Conservation (phyloP, 2,329 filamentous ascomycete species). For the Ophiostoma ips region DNA sequence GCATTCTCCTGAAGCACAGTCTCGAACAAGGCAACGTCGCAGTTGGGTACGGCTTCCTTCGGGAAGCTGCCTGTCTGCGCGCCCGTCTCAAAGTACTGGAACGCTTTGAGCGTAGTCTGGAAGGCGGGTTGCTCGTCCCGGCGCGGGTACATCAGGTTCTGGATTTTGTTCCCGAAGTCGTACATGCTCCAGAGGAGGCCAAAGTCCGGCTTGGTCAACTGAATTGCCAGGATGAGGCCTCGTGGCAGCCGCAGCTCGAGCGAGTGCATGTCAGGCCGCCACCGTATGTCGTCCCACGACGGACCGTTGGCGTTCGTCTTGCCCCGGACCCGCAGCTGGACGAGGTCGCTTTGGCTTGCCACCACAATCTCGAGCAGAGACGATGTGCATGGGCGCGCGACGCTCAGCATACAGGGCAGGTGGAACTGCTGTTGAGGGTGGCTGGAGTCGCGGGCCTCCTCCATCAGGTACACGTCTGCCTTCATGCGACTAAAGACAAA, state of each 20-base stretch:
- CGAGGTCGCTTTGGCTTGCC: constrained; percentile 63
- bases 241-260: constrained; percentile 60
- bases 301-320: constrained; percentile 49
- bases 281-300: constrained; percentile 70
- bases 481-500: constrained; percentile 73
- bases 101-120: constrained; percentile 53
- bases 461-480: constrained; percentile 61
- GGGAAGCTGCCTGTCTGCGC: constrained; percentile 61
- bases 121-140: constrained; percentile 58
- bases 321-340: constrained; percentile 60
- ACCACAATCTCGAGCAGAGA: constrained; percentile 59
- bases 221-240: constrained; percentile 58
- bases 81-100: constrained; percentile 68
- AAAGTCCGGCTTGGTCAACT: constrained; percentile 65
- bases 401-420: constrained; percentile 62
- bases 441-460: constrained; percentile 49
- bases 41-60: constrained; percentile 55
- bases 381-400: constrained; percentile 56
- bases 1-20: constrained; percentile 52
- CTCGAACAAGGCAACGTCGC: constrained; percentile 65
- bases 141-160: constrained; percentile 53
- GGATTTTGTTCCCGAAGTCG: constrained; percentile 68
- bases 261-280: constrained; percentile 53
- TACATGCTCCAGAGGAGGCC: constrained; percentile 69
- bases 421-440: constrained; percentile 29